Evolutionary conservation across 495 filamentous ascomycete genomes (phyloP), one percentile per base, ranked within the genome.

Genomic region (Xylaria telfairii): DNA sequence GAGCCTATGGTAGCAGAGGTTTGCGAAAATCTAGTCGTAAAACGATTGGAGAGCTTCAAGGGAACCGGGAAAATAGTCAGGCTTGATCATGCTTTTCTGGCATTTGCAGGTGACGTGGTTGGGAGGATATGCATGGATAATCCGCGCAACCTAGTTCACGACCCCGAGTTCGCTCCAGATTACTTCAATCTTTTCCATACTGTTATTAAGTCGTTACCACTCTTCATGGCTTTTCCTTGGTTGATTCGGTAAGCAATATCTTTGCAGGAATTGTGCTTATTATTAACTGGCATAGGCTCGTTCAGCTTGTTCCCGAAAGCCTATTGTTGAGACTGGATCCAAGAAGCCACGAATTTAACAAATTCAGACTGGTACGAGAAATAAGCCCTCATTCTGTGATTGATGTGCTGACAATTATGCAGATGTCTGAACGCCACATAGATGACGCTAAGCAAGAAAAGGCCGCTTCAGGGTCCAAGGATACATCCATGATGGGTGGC

Each of bases 11-110:
- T 77, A 13, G 62, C 21, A 5, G 63, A 70, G 8, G n/a, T 47
- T 6, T 69, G 12, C 4, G 41, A 47, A 17, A 42, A 60, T 8
- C 7, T 60, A 13, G 17, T 47, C 3, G 37, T n/a, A 3, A 21
- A 47, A 4, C 61, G 61, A 0, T 24, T 65, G 0, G 42, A 34
- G 37, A 32, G 19, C n/a, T 49, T 34, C 8, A 65, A 32, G 17
- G 61, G 69, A 4, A 75, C 71, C 7, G 32, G 42, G 15, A 57
- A 42, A 9, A 62, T 76, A 0, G 46, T 80, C n/a, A 67, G 77
- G 4, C 65, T 79, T 3, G 77, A 79, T 13, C 73, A 77, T 63
- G 76, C 71, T 21, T 74, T 74, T 44, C 54, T 59, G 15, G 76
- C 77, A 0, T 75, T 74, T 57, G n/a, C 75, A 6, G 76, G 75